These are phyloP conservation scores for Pyrenophora tritici-repentis DNA, from an alignment of 2,329 filamentous ascomycete genomes.

Conservation along the genomic window DNA sequence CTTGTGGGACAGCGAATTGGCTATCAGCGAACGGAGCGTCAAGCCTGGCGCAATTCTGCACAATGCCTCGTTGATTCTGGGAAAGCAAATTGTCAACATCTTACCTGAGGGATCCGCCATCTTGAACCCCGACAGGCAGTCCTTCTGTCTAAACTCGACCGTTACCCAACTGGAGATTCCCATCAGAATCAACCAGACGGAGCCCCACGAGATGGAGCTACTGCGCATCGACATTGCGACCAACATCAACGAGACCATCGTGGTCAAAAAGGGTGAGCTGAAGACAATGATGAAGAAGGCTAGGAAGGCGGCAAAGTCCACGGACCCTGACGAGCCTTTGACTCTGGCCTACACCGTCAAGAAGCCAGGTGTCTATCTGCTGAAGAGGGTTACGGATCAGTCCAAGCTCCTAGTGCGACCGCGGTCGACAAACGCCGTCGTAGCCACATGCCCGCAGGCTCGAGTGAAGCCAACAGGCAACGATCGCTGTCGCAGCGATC, in stretches of 20 bases:
- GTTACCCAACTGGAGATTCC: slow-evolving; percentile 70
- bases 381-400: slow-evolving; percentile 86
- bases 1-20: slow-evolving; percentile 89
- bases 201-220: slow-evolving; percentile 87
- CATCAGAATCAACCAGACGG: slow-evolving; percentile 91
- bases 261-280: slow-evolving; percentile 73
- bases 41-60: slow-evolving; percentile 86
- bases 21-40: slow-evolving; percentile 90
- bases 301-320: slow-evolving; percentile 60
- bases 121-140: slow-evolving; percentile 78
- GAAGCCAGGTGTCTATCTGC: slow-evolving; percentile 84
- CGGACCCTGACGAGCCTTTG: slow-evolving; percentile 61
- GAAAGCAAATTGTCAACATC: slow-evolving; percentile 97
- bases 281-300: slow-evolving; percentile 74
- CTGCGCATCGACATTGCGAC: slow-evolving; percentile 83
- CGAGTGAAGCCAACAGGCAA: slow-evolving; percentile 67
- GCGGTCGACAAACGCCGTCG: slow-evolving; percentile 74
- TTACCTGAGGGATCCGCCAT: slow-evolving; percentile 92
- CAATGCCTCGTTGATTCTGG: slow-evolving; percentile 90
- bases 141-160: slow-evolving; percentile 77
- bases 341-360: slow-evolving; percentile 76
- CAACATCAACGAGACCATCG: slow-evolving; percentile 77
- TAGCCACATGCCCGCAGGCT: slow-evolving; percentile 84
- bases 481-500: slow-evolving; percentile 80
- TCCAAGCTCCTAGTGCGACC: slow-evolving; percentile 92